These are phyloP conservation scores for Dryadomyces sulphureus DNA, from an alignment of 2,329 filamentous ascomycete genomes.

Conservation along the genomic window DNA sequence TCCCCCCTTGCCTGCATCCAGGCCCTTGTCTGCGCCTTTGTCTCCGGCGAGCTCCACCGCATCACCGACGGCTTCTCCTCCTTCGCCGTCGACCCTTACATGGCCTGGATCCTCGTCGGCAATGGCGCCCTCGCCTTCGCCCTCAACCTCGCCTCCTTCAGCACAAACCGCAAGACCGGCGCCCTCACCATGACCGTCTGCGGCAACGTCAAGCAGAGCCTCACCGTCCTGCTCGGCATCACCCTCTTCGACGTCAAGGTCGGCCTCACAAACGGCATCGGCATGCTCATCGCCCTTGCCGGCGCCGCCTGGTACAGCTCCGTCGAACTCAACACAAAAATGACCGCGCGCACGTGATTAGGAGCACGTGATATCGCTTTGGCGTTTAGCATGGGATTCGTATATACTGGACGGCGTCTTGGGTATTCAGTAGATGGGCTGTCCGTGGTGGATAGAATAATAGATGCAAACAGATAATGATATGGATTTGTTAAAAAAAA, in stretches of 20 bases:
- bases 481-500: background rate
- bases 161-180: conserved; percentile 41
- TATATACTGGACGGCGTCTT: background rate
- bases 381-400: background rate
- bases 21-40: conserved; percentile 34
- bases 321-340: conserved; percentile 27
- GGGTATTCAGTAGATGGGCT: too few species aligned
- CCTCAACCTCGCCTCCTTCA: conserved; percentile 42
- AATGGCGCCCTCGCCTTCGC: conserved; percentile 40
- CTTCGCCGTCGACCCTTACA: conserved; percentile 18
- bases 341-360: background rate
- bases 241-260: conserved; percentile 35
- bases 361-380: background rate
- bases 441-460: too few species aligned
- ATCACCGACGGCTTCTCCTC: conserved; percentile 23
- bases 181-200: conserved; percentile 45
- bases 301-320: conserved; percentile 44
- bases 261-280: conserved; percentile 37
- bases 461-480: too few species aligned
- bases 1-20: conserved; percentile 44
- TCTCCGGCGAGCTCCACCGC: conserved; percentile 34
- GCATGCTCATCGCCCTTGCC: conserved; percentile 37
- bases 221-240: conserved; percentile 39
- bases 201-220: conserved; percentile 42
- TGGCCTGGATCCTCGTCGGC: conserved; percentile 25